phyloP scores from a whole-genome alignment of 108 stramenopile genomes.

The Cyclotella atomus region DNA sequence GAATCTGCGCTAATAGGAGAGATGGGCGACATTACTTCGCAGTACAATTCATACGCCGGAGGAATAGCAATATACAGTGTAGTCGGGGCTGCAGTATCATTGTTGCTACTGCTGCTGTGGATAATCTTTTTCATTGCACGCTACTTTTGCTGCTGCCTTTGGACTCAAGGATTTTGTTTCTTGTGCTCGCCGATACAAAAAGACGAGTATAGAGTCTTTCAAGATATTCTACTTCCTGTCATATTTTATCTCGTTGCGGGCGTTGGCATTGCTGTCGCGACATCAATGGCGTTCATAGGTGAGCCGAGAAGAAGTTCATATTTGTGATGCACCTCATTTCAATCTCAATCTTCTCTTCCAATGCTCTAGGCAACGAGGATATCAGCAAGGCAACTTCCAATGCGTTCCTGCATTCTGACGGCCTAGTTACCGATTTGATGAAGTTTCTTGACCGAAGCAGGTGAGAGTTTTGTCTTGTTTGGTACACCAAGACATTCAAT shows the following conservation, averaged over 20 bases:
- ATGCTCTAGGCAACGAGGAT: conserved; percentile 51
- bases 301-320: too few relatives aligned
- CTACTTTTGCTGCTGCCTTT: conserved; percentile 58
- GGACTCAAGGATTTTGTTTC: conserved; percentile 42
- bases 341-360: too few relatives aligned
- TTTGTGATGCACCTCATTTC: too few relatives aligned
- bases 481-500: too few relatives aligned
- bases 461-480: too few relatives aligned
- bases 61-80: conserved; percentile 14
- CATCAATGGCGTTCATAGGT: conserved; percentile 44
- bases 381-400: conserved; percentile 44
- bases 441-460: conserved; percentile 43
- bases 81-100: conserved; percentile 28
- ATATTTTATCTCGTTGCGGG: conserved; percentile 36
- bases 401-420: conserved; percentile 38
- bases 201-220: conserved; percentile 36
- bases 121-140: conserved; percentile 41
- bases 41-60: conserved; percentile 29
- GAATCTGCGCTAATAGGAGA: conserved; percentile 16
- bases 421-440: conserved; percentile 39
- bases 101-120: conserved; percentile 43
- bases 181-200: conserved; percentile 51
- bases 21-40: background rate
- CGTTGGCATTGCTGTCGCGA: conserved; percentile 19
- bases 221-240: conserved; percentile 32